These are phyloP conservation scores for Leptographium radiaticola DNA, from an alignment of 2,329 filamentous ascomycete species.

Conservation along the genomic window DNA sequence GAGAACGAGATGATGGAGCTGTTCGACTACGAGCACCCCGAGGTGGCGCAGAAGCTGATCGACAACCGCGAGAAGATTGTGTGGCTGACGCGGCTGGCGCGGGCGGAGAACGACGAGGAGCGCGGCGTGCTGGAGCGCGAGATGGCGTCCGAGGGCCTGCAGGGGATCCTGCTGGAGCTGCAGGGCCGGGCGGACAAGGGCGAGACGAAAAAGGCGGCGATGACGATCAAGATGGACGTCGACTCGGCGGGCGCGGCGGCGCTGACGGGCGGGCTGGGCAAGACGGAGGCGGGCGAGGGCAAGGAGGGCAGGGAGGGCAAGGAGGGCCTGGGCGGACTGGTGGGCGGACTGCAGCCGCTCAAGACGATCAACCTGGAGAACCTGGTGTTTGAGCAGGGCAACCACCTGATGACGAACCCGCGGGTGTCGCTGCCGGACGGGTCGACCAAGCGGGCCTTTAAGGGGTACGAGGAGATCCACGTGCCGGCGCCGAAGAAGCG, in stretches of 20 bases:
- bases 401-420: conserved; percentile 98
- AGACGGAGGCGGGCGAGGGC: conserved; percentile 19
- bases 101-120: conserved; percentile 66
- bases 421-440: conserved; percentile 89
- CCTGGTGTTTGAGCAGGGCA: conserved; percentile 91
- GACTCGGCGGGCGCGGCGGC: conserved; percentile 42
- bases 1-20: conserved; percentile 98
- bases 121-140: conserved; percentile 71
- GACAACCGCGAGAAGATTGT: conserved; percentile 88
- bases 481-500: conserved; percentile 87
- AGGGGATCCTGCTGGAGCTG: conserved; percentile 78
- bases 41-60: conserved; percentile 81
- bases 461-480: conserved; percentile 97
- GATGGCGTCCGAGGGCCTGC: conserved; percentile 79
- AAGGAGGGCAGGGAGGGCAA: conserved; percentile 17
- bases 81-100: conserved; percentile 82
- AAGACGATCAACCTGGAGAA: conserved; percentile 91
- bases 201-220: conserved; percentile 48
- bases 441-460: conserved; percentile 89
- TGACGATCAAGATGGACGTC: conserved; percentile 94
- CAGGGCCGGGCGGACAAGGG: conserved; percentile 47
- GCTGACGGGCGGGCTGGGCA: conserved; percentile 23
- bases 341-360: conserved; percentile 74
- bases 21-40: conserved; percentile 93
- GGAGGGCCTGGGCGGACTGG: conserved; percentile 47